phyloP scores from a whole-genome alignment of 805 yeast species.

The Ogataea henricii region DNA sequence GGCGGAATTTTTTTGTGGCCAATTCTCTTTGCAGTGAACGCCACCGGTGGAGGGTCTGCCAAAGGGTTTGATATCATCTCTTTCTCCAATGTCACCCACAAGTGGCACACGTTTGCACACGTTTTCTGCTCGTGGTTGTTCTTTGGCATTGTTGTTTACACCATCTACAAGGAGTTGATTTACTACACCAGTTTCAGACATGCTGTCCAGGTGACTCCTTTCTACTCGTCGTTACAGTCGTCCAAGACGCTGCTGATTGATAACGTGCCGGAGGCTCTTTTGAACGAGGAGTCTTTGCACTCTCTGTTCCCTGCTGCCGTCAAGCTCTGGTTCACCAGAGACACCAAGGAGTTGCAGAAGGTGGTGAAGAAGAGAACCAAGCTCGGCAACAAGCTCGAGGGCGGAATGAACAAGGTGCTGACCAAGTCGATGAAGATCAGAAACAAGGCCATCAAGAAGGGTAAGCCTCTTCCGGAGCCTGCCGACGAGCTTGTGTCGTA shows the following conservation, averaged over 20 bases:
- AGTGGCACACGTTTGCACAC: slow-evolving; percentile 71
- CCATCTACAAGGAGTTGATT: slow-evolving; percentile 72
- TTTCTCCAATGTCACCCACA: slow-evolving; percentile 61
- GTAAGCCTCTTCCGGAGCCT: slow-evolving; percentile 55
- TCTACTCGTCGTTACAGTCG: slow-evolving; percentile 66
- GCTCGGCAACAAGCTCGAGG: slow-evolving; percentile 62
- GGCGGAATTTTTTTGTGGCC: slow-evolving; percentile 65
- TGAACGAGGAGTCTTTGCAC: slow-evolving; percentile 51
- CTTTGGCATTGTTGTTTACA: slow-evolving; percentile 64
- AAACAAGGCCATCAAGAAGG: slow-evolving; percentile 58
- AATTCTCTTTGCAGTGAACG: slow-evolving; percentile 70
- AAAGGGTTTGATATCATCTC: slow-evolving; percentile 67
- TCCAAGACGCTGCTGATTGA: slow-evolving; percentile 75
- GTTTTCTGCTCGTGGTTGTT: slow-evolving; percentile 74
- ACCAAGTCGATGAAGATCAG: slow-evolving; percentile 60
- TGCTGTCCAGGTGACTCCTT: slow-evolving; percentile 69
- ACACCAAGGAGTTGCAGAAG: slow-evolving; percentile 57
- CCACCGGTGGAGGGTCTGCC: slow-evolving; percentile 59
- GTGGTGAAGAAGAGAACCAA: slow-evolving; percentile 64
- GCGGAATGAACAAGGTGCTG: slow-evolving; percentile 60
- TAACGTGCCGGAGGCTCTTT: slow-evolving; percentile 54
- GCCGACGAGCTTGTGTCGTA: slow-evolving; percentile 60
- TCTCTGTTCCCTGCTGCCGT: slow-evolving; percentile 64
- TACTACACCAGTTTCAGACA: slow-evolving; percentile 74
- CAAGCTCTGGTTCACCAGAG: slow-evolving; percentile 64